These are phyloP conservation scores for Medicago arabica DNA, from an alignment of 306 rosid genomes.

Conservation along the genomic window DNA sequence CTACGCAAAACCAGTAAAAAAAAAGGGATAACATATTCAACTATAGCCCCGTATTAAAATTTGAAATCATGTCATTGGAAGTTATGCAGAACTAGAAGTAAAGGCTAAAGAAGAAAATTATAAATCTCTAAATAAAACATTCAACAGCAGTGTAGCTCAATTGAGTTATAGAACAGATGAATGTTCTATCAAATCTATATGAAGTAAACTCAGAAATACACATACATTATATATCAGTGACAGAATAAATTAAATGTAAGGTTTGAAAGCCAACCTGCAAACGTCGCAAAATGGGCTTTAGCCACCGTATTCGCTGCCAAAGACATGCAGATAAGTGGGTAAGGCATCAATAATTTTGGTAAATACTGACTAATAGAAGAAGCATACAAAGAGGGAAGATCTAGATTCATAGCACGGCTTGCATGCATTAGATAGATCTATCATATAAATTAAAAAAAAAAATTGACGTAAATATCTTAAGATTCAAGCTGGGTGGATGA, in stretches of 20 bases:
- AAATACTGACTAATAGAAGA: slow-evolving; percentile 25
- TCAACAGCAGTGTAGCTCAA: slow-evolving; percentile 19
- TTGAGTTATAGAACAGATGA: neutral
- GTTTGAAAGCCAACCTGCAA: slow-evolving; percentile 49
- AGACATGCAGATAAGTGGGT: slow-evolving; percentile 18
- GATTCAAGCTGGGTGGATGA: neutral
- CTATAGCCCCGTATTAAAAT: slow-evolving; percentile 2
- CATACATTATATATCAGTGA: neutral
- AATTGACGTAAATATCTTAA: slow-evolving; percentile 12
- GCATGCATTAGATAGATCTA: slow-evolving; percentile 1
- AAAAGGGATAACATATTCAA: slow-evolving; percentile 10
- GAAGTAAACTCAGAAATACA: slow-evolving; percentile 1
- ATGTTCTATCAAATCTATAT: slow-evolving; percentile 13
- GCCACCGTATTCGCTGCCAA: slow-evolving; percentile 53
- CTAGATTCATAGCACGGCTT: slow-evolving; percentile 1
- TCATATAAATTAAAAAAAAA: slow-evolving; percentile 11
- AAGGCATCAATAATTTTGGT: slow-evolving; percentile 14
- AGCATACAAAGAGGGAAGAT: neutral
- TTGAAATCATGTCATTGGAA: slow-evolving; percentile 15
- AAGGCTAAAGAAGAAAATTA: slow-evolving; percentile 13
- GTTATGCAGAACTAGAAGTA: slow-evolving; percentile 2
- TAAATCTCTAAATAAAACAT: slow-evolving; percentile 6
- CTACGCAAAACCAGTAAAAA: slow-evolving; percentile 31
- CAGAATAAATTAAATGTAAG: neutral
- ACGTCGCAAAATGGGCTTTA: slow-evolving; percentile 57